A percentile compares a stretch with the other conserved stretches of the same genome.
Evolutionary conservation across 2,329 filamentous ascomycete species (phyloP).

Genomic region (Fusarium compactum): DNA sequence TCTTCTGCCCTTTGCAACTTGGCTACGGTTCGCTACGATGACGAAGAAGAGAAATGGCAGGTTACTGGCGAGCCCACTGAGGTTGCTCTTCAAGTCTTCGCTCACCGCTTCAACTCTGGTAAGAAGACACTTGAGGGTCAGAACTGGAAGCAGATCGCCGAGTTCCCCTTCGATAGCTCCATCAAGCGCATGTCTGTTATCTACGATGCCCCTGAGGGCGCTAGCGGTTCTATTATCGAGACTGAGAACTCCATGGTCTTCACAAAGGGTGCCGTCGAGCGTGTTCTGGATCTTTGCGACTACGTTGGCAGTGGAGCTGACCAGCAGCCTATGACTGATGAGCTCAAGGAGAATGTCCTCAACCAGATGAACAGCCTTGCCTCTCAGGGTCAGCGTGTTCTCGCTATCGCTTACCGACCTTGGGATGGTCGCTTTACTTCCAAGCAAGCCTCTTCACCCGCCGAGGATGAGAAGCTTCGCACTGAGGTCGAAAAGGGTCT

Average conservation of each 20-base stretch:
- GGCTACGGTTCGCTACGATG: conserved; percentile 68
- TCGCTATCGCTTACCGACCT: conserved; percentile 76
- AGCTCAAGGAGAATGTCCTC: conserved; percentile 63
- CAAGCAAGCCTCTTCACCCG: conserved; percentile 51
- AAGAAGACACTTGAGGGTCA: conserved; percentile 64
- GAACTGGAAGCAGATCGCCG: conserved; percentile 73
- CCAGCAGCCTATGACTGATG: conserved; percentile 62
- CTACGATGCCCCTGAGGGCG: conserved; percentile 64
- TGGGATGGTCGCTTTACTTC: conserved; percentile 63
- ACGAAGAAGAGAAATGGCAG: conserved; percentile 70
- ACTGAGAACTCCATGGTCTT: conserved; percentile 65
- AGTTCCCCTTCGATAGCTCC: conserved; percentile 83
- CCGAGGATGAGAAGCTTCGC: conserved; percentile 64
- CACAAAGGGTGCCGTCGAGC: conserved; percentile 73
- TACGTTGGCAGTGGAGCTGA: conserved; percentile 59
- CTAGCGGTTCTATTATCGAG: conserved; percentile 55
- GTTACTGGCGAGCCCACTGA: conserved; percentile 79
- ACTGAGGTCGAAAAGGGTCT: conserved; percentile 74
- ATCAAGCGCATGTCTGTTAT: conserved; percentile 86
- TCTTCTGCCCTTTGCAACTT: conserved; percentile 75
- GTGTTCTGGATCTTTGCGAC: conserved; percentile 68
- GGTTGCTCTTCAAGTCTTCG: conserved; percentile 81
- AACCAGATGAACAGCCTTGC: conserved; percentile 70
- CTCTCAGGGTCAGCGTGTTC: conserved; percentile 76
- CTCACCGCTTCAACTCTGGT: conserved; percentile 73